Evolutionary conservation across 805 yeast genomes (phyloP).

Genomic region (Starmera caribaea): DNA sequence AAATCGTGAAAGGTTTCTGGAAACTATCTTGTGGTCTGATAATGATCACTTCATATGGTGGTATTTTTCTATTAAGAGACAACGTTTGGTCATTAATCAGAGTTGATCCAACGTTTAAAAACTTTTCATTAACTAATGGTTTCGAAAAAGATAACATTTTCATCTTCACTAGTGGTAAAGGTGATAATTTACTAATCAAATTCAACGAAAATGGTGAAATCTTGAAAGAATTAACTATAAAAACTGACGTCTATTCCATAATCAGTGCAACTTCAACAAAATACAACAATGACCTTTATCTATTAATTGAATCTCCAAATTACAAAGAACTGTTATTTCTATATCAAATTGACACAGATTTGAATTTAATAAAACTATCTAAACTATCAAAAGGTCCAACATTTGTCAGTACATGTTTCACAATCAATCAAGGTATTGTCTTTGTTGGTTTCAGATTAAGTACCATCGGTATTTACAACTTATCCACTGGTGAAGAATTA

Average conservation of each 20-base stretch:
- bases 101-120: conserved; percentile 20
- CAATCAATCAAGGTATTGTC: conserved; percentile 32
- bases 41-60: conserved; percentile 52
- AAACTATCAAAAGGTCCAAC: conserved; percentile 31
- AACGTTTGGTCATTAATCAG: conserved; percentile 20
- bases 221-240: conserved; percentile 10
- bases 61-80: conserved; percentile 24
- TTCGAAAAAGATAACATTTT: conserved; percentile 24
- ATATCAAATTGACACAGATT: conserved; percentile 24
- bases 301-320: conserved; percentile 60
- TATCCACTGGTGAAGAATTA: conserved; percentile 18
- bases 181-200: conserved; percentile 33
- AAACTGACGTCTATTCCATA: conserved; percentile 31
- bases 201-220: conserved; percentile 28
- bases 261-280: conserved; percentile 36
- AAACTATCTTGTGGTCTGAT: conserved; percentile 37
- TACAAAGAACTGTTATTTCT: conserved; percentile 44
- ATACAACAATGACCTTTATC: conserved; percentile 20
- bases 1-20: conserved; percentile 51
- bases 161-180: conserved; percentile 27
- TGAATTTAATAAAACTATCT: conserved; percentile 17
- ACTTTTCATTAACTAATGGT: conserved; percentile 35
- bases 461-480: conserved; percentile 46
- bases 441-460: conserved; percentile 68
- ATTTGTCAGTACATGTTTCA: conserved; percentile 52